Evolutionary conservation across 225 moss, liverwort and hornwort genomes (phyloP).

Genomic region (Lunularia cruciata): DNA sequence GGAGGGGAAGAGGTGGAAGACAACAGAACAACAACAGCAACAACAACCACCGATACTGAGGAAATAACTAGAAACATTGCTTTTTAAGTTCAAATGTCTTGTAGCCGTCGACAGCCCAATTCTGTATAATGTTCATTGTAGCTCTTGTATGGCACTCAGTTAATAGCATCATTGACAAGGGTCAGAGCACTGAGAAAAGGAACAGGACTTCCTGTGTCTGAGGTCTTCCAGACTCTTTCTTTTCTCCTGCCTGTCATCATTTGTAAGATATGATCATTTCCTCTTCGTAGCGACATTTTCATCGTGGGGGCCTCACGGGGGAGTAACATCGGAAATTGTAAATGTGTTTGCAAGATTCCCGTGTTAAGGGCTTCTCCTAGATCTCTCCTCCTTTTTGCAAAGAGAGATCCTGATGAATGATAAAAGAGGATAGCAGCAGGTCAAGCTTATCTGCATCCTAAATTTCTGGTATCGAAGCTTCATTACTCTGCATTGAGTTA

Average conservation of each 20-base stretch:
- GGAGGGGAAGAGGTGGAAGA: conserved; percentile 45
- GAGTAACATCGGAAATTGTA: conserved; percentile 6
- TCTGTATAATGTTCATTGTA: background rate
- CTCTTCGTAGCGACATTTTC: conserved; percentile 9
- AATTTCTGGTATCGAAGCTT: no score
- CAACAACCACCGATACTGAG: conserved; percentile 23
- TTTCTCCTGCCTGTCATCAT: conserved; percentile 1
- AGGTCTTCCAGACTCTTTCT: background rate
- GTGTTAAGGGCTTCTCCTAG: conserved; percentile 5
- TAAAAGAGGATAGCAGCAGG: background rate
- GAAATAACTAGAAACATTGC: background rate
- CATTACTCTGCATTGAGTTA: no score
- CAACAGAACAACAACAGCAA: conserved; percentile 28
- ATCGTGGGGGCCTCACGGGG: conserved; percentile 1
- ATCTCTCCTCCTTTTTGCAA: conserved; percentile 24
- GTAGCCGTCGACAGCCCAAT: background rate
- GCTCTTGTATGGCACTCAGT: conserved; percentile 4
- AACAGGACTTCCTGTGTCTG: background rate
- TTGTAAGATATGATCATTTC: conserved; percentile 29
- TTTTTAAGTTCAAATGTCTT: background rate
- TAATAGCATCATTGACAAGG: conserved; percentile 1
- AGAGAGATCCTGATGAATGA: conserved; percentile 18
- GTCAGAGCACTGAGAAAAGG: background rate
- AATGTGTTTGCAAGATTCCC: conserved; percentile 21
- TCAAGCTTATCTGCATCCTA: background rate